These are phyloP conservation scores for Phlebiopsis gigantea DNA, from an alignment of 768 basidiomycete species.

Conservation along the genomic window DNA sequence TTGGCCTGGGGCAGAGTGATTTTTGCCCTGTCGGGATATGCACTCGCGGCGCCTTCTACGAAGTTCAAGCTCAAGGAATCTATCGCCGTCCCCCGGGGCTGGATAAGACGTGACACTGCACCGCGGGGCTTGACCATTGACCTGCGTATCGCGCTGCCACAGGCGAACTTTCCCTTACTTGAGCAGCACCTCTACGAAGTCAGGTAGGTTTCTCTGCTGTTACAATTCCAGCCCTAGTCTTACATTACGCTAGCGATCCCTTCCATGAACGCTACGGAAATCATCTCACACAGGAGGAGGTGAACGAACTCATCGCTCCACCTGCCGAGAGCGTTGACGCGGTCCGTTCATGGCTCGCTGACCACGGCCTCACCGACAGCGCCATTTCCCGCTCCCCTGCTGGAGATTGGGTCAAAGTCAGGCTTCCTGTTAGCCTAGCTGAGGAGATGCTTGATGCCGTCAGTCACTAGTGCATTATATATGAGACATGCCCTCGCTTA, in stretches of 20 bases:
- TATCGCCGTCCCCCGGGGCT: slow-evolving; percentile 41
- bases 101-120: slow-evolving; percentile 40
- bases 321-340: slow-evolving; percentile 52
- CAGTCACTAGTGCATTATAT: slow-evolving; percentile 16
- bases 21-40: not conserved
- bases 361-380: slow-evolving; percentile 45
- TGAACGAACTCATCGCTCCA: slow-evolving; percentile 57
- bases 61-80: slow-evolving; percentile 42
- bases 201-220: slow-evolving; percentile 7
- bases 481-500: not conserved
- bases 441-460: slow-evolving; percentile 74
- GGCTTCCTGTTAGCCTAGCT: slow-evolving; percentile 49
- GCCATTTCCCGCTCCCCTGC: slow-evolving; percentile 54
- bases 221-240: not conserved
- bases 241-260: slow-evolving; percentile 18
- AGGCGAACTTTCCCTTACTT: slow-evolving; percentile 44
- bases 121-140: slow-evolving; percentile 43
- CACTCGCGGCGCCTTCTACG: slow-evolving; percentile 4
- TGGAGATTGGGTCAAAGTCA: slow-evolving; percentile 63
- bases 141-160: slow-evolving; percentile 53
- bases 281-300: slow-evolving; percentile 58
- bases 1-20: not conserved
- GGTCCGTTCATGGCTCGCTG: slow-evolving; percentile 59
- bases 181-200: slow-evolving; percentile 46
- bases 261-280: slow-evolving; percentile 28